Conservation (phyloP, 305 asterid species). For the Fraxinus albicans region DNA sequence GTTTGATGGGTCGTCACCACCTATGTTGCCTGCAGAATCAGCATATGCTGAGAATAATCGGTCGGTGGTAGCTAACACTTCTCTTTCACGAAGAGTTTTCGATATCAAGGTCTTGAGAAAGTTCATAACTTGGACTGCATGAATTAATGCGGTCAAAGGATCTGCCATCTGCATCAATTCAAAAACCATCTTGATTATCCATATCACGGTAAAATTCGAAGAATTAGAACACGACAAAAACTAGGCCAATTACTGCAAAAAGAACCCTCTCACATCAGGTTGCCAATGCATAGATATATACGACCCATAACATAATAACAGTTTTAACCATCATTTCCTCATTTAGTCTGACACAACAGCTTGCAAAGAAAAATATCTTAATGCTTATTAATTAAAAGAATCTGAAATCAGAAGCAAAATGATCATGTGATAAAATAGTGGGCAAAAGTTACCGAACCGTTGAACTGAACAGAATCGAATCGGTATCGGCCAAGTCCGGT, state of each 20-base stretch:
- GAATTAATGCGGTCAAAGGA: constrained; percentile 83
- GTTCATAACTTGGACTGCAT: constrained; percentile 92
- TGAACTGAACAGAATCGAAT: neutral
- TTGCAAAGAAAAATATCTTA: neutral
- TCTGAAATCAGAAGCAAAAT: neutral
- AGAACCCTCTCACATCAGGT: neutral
- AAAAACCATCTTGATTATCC: neutral
- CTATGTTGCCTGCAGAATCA: constrained; percentile 22
- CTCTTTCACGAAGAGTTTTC: constrained; percentile 50
- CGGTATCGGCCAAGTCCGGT: neutral
- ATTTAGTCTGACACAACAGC: neutral
- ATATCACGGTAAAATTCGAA: neutral
- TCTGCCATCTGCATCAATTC: constrained; percentile 69
- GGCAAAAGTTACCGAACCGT: neutral
- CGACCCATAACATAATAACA: neutral
- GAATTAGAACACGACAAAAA: neutral
- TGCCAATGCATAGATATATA: neutral
- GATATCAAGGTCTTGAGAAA: constrained; percentile 67
- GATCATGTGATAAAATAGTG: neutral
- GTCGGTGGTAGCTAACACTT: constrained; percentile 28
- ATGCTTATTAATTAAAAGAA: neutral
- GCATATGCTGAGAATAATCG: constrained; percentile 22
- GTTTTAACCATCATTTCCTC: neutral
- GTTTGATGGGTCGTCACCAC: constrained; percentile 11
- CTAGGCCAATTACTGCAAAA: neutral